Conservation (phyloP, 352 stramenopile species). For the Thraustochytrium sp. region DNA sequence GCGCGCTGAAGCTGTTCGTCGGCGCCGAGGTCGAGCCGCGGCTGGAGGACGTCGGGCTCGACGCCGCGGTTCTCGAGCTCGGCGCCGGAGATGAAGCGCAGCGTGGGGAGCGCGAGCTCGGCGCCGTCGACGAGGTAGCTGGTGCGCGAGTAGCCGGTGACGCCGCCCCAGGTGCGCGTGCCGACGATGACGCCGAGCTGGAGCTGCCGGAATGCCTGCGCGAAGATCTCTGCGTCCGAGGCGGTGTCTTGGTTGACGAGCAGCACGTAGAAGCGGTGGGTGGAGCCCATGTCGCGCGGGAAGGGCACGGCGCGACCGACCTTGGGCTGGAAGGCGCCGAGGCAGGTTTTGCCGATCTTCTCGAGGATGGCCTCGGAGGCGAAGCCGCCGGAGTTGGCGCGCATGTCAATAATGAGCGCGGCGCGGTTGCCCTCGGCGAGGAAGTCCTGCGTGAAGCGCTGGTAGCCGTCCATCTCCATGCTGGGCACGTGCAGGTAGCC, state of each 20-base stretch:
- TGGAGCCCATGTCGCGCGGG: neutral
- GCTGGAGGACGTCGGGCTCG: neutral
- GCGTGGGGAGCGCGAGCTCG: neutral
- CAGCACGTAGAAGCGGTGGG: neutral
- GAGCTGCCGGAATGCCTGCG: conserved; percentile 8
- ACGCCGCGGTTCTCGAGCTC: neutral
- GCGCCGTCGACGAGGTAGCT: neutral
- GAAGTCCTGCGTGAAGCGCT: neutral
- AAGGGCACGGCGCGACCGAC: neutral
- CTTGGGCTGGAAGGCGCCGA: neutral
- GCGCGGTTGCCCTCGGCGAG: neutral
- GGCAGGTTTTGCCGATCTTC: conserved; percentile 17
- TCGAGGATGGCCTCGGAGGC: conserved; percentile 9
- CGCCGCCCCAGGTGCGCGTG: conserved; percentile 23
- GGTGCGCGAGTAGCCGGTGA: neutral
- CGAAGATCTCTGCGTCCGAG: conserved; percentile 18
- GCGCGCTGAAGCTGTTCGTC: neutral
- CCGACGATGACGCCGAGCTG: neutral
- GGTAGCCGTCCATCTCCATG: neutral
- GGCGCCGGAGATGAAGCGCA: neutral
- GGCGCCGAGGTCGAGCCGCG: neutral
- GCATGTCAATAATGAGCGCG: conserved; percentile 1
- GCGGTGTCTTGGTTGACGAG: neutral
- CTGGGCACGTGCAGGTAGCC: conserved; percentile 13
- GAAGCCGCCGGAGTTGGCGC: neutral